phyloP scores from a whole-genome alignment of 805 yeast species.

The Schwanniomyces sp. region DNA sequence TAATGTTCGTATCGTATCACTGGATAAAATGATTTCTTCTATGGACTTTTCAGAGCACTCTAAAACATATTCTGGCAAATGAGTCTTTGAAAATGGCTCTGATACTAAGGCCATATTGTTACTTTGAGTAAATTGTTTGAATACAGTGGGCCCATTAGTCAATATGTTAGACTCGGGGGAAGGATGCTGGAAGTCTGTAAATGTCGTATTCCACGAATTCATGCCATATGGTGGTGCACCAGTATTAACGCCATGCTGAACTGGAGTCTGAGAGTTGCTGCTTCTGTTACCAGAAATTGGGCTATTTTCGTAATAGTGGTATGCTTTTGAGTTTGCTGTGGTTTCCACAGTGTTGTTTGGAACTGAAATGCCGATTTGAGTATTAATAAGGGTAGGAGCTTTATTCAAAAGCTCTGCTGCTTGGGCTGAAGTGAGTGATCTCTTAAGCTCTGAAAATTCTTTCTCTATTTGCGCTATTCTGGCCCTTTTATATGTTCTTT shows the following conservation, averaged over 20 bases:
- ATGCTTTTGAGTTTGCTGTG: neutral
- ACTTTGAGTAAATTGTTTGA: conserved; percentile 7
- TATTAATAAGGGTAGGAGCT: conserved; percentile 21
- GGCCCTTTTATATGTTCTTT: conserved; percentile 87
- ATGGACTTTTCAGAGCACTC: conserved; percentile 66
- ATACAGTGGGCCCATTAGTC: conserved; percentile 30
- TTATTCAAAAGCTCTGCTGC: conserved; percentile 29
- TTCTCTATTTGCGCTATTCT: conserved; percentile 80
- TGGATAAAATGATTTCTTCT: conserved; percentile 63
- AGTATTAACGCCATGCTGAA: neutral
- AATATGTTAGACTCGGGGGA: conserved; percentile 23
- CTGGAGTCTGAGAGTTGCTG: neutral
- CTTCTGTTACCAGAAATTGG: neutral
- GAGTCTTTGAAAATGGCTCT: conserved; percentile 1
- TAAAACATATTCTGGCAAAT: conserved; percentile 25
- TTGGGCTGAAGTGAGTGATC: conserved; percentile 41
- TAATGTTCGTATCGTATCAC: conserved; percentile 60
- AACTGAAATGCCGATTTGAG: neutral
- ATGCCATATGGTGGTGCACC: neutral
- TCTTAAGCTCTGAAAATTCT: conserved; percentile 70
- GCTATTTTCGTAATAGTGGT: neutral
- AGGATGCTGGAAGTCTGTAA: conserved; percentile 6
- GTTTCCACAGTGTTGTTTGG: neutral
- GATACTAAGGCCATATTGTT: neutral
- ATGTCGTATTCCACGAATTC: neutral